Base-by-base conservation (phyloP, 2,329 filamentous ascomycete genomes). In the Zymoseptoria passerinii region DNA sequence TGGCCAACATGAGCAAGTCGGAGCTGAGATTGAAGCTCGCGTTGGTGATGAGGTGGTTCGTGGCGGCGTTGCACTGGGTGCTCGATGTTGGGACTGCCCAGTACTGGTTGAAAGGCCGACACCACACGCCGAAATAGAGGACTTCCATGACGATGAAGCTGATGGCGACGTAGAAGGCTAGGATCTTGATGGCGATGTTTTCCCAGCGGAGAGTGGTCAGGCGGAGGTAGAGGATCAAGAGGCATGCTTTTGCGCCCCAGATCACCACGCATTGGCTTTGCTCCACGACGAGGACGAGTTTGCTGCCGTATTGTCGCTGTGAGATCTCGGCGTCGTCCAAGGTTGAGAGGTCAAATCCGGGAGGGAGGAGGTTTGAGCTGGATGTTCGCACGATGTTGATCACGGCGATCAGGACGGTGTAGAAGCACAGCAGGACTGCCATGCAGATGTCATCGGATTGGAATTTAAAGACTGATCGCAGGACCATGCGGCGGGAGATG, bases 371-470 rank as follows among this genome's bases (percentile, higher is more conserved):
- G 53, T 79, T 79, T 7, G 73, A 76, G 27, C 70, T 68, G 3
- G 70, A 67, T 55, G 73, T 68, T 6, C 72, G 67, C 57, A 77
- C 75, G 50, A 73, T 72, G 62, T 78, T 79, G 61, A 77, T 73
- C n/a, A 73, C 72, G 10, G 76, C 74, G 29, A 85, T 74, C 19
- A 82, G 73, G 4, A 73, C 73, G 29, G 78, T 80, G 59, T 83
- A 80, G 52, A 72, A 72, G 10, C 71, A 72, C 61, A 79, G 71
- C 7, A 79, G 76, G 56, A 82, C 72, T 8, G 79, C 49, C 81
- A 84, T 84, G 23, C 82, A 71, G 65, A 78, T 83, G 66, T 85
- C 83, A 63, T 85, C 83, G 27, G 77, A 65, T 64, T 81, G 78
- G n/a, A 83, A 76, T 6, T 73, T 73, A 49, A 70, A 74, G 63